Evolutionary conservation across 1,284 basidiomycete genomes (phyloP), one percentile per base, ranked within the genome.

Genomic region (Ganoderma lingzhi): DNA sequence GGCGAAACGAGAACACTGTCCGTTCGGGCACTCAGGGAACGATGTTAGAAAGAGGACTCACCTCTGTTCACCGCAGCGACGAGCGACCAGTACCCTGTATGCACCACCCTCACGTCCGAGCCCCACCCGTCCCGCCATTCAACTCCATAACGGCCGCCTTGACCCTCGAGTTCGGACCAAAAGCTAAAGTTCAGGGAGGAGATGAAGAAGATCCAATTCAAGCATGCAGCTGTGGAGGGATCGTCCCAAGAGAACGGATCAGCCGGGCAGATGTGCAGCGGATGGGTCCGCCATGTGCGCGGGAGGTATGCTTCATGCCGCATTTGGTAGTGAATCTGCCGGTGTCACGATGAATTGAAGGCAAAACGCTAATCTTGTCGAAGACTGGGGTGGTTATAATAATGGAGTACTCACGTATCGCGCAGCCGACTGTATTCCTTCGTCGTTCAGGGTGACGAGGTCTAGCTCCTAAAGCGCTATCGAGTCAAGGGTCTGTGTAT

Each of bases 151-250:
- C 92, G 84, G 58, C 87, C 86, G 2, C 80, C 72, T 10, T 75
- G 78, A 0, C 87, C 87, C 67, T 90, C 88, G 56, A 81, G 83
- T 71, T 91, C 88, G 0, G 93, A 94, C 94, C 94, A 96, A 77
- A 96, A 96, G 73, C 89, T 92, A 80, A 96, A 96, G 79, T 96
- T 96, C 61, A 95, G 85, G 2, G 91, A 85, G 0, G 93, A 93
- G 44, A 96, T 89, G 64, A 95, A 84, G 79, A 96, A 95, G 70
- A 96, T 90, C 94, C 94, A 95, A 80, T 95, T 84, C 39, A 95
- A 82, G 35, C 87, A 86, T 48, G 83, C 78, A 75, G 83, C 85
- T 23, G 89, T 91, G 62, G 84, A 79, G 3, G 88, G 85, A 64
- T 90, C 82, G 3, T 79, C 73, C 6, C 84, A 80, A 45, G 86